Conservation (phyloP, 306 rosid genomes). For the Cucumis melo region DNA sequence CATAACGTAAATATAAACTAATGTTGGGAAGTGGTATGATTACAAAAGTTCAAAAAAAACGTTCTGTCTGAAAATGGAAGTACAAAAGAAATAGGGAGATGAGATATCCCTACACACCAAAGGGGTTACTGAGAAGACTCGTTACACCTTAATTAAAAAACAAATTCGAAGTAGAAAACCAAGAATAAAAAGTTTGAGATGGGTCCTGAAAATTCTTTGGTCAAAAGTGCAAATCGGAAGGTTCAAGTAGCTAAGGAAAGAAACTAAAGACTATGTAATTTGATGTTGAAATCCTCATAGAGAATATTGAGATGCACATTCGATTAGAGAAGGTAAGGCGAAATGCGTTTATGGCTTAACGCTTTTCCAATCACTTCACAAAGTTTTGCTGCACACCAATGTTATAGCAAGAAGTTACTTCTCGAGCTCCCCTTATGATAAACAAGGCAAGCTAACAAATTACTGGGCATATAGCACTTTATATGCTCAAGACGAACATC, state of each 20-base stretch:
- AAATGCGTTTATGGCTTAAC: background rate
- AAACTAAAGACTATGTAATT: background rate
- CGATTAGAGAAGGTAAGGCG: background rate
- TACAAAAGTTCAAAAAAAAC: too few relatives aligned
- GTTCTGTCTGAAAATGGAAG: background rate
- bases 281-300: background rate
- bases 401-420: background rate
- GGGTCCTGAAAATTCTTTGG: background rate
- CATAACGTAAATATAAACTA: too few relatives aligned
- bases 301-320: background rate
- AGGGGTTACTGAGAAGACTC: background rate
- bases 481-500: background rate
- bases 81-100: background rate
- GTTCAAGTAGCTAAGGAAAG: background rate
- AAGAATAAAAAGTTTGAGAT: background rate
- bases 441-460: background rate
- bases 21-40: too few relatives aligned
- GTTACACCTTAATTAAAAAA: background rate
- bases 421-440: background rate
- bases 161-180: background rate
- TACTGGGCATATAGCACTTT: background rate
- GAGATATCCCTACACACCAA: background rate
- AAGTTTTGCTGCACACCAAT: background rate
- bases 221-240: background rate
- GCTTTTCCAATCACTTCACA: background rate